A percentile compares a stretch with the other conserved stretches of the same genome.
Evolutionary conservation across 495 filamentous ascomycete genomes (phyloP).

Genomic region (Amorphotheca resinae): DNA sequence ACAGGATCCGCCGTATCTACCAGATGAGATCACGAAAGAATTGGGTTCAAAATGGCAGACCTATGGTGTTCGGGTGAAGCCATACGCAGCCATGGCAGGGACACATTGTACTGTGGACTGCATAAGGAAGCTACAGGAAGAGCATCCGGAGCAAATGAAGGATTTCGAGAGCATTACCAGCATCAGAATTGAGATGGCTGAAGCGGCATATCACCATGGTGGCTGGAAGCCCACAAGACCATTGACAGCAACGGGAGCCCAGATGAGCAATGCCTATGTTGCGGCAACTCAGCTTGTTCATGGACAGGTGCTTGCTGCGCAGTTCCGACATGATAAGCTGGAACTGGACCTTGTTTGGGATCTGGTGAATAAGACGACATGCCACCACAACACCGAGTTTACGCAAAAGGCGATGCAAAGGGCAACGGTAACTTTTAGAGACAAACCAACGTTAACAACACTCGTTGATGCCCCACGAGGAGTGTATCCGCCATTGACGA

Average conservation of each 20-base stretch:
- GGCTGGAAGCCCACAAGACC: conserved; percentile 28
- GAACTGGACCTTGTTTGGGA: conserved; percentile 30
- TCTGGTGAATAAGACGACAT: conserved; percentile 27
- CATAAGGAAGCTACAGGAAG: conserved; percentile 19
- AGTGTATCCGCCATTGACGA: conserved; percentile 22
- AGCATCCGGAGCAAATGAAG: conserved; percentile 18
- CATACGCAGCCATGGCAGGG: conserved; percentile 28
- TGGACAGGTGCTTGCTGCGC: conserved; percentile 23
- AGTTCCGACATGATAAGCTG: conserved; percentile 25
- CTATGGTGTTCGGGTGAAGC: conserved; percentile 27
- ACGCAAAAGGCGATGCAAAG: conserved; percentile 2
- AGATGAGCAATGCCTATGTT: conserved; percentile 33
- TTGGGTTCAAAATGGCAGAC: conserved; percentile 31
- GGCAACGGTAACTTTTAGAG: conserved; percentile 17
- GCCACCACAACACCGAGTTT: conserved; percentile 21
- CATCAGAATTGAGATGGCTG: conserved; percentile 23
- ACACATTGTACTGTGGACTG: conserved; percentile 26
- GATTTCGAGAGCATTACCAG: conserved; percentile 16
- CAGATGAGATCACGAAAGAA: conserved; percentile 23
- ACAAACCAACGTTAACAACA: conserved; percentile 16
- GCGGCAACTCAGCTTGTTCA: conserved; percentile 31
- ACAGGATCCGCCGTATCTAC: conserved; percentile 22
- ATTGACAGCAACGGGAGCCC: conserved; percentile 27
- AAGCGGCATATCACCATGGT: conserved; percentile 26
- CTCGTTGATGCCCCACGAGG: conserved; percentile 18